Evolutionary conservation across 2,329 filamentous ascomycete species (phyloP), one percentile per base, ranked within the genome.

Genomic region (Colletotrichum navitas): DNA sequence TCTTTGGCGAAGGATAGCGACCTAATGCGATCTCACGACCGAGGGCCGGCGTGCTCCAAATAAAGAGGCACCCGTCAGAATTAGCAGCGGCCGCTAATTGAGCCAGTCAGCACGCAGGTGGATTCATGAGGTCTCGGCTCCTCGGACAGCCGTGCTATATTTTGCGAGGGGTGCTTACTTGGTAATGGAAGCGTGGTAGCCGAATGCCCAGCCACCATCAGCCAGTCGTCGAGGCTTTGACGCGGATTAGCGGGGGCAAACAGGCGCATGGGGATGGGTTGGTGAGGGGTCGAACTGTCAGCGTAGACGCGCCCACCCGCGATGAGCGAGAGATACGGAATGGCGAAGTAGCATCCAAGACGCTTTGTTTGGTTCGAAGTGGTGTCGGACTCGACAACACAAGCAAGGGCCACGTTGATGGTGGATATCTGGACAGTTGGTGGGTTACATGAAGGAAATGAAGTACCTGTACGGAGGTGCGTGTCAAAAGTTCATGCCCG

Each of bases 291-390:
- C 34, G 54, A 54, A 41, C 12, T 56, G 70, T n/a, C 43, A 54
- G 43, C 61, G 61, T 72, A 72, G 70, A 56, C 70, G 70, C 70
- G 70, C 61, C 70, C 70, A 71, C 62, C 61, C 70, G 70, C 66
- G 47, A 66, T 39, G 47, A 36, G 24, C 34, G 26, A 49, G 59
- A 11, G 36, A 55, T 60, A 64, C 47, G 59, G 64, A 60, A 69
- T 49, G 39, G 55, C 29, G 55, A 60, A 47, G 65, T 72, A 54
- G 60, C 60, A 68, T 65, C 47, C n/a, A 60, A 55, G 47, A 29
- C 26, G 45, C n/a, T 39, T 21, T 32, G 16, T 29, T 21, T 32
- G 16, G n/a, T 18, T 29, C 61, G n/a, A 39, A 14, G 24, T 58
- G n/a, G 24, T 58, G 34, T 26, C 18, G 41, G 47, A 61, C 16